Conservation (phyloP, 768 basidiomycete genomes). For the Lepiota subincarnata region DNA sequence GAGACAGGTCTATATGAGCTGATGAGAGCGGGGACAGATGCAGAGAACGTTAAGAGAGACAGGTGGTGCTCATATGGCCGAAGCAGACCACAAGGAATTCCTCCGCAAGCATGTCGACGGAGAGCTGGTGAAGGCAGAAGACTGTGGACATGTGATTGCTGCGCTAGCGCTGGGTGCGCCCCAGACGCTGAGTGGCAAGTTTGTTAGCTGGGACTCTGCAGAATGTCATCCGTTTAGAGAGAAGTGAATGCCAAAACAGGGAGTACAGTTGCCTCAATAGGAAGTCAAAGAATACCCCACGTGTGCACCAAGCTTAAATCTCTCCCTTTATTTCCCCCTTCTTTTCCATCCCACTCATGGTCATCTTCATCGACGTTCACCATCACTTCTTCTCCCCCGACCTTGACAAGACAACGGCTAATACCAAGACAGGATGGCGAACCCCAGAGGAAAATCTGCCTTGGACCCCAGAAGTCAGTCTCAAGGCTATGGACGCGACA, state of each 20-base stretch:
- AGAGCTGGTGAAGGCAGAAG: constrained; percentile 71
- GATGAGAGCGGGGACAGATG: constrained; percentile 52
- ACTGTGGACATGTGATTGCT: constrained; percentile 77
- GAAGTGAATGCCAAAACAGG: constrained; percentile 14
- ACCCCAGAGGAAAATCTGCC: constrained; percentile 63
- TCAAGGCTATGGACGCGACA: constrained; percentile 59
- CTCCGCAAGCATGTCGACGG: constrained; percentile 54
- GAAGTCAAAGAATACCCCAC: not conserved
- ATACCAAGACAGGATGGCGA: constrained; percentile 51
- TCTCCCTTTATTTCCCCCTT: not conserved
- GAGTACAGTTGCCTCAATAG: constrained; percentile 5
- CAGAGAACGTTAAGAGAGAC: constrained; percentile 50
- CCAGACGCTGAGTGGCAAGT: constrained; percentile 63
- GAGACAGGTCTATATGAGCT: not conserved
- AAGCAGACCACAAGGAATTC: constrained; percentile 55
- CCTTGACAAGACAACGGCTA: constrained; percentile 42
- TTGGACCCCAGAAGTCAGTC: constrained; percentile 56
- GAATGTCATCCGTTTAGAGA: constrained; percentile 56
- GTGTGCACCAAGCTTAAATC: constrained; percentile 7
- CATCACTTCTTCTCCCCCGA: constrained; percentile 68
- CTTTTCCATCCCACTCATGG: constrained; percentile 7
- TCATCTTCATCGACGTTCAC: constrained; percentile 60
- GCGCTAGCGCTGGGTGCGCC: constrained; percentile 65
- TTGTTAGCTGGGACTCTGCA: constrained; percentile 76
- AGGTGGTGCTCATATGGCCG: constrained; percentile 51